A percentile compares a stretch with the other conserved stretches of the same genome.
Conservation (phyloP, 2,329 filamentous ascomycete genomes). For the Emericellopsis atlantica region DNA sequence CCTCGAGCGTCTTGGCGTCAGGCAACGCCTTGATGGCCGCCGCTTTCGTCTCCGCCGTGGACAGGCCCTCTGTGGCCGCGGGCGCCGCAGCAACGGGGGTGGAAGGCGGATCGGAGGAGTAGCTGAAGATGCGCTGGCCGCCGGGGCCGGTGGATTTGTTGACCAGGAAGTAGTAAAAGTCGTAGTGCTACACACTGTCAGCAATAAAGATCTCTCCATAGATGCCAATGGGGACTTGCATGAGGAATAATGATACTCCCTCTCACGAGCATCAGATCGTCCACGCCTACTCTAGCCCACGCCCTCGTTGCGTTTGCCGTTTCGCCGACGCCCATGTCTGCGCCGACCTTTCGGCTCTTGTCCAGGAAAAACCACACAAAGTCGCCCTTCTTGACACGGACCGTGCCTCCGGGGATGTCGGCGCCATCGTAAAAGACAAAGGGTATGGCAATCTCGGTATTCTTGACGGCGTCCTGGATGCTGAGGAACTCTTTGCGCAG, state of each 20-base stretch:
- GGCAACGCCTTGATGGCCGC: constrained; percentile 24
- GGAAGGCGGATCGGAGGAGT: constrained; percentile 37
- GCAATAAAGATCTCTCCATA: constrained; percentile 2
- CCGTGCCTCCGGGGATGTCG: constrained; percentile 72
- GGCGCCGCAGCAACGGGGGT: constrained; percentile 7
- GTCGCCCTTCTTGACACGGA: constrained; percentile 86
- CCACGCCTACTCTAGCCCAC: constrained; percentile 88
- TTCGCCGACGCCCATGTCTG: constrained; percentile 63
- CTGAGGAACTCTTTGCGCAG: constrained; percentile 71
- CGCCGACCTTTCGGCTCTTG: constrained; percentile 79
- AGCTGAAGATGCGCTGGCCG: constrained; percentile 65
- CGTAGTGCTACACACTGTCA: constrained; percentile 60
- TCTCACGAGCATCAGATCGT: constrained; percentile 87
- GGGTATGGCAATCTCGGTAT: constrained; percentile 78
- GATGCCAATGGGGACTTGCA: constrained; percentile 40
- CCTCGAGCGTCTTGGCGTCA: constrained; percentile 53
- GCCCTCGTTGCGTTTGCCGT: constrained; percentile 51
- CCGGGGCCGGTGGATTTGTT: constrained; percentile 71
- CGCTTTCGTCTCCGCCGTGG: constrained; percentile 19
- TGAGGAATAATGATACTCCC: constrained; percentile 89
- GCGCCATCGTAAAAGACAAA: constrained; percentile 97
- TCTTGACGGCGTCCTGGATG: constrained; percentile 77
- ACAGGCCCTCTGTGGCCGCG: constrained; percentile 6
- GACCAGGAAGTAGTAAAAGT: constrained; percentile 93
- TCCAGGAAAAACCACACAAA: constrained; percentile 89